Evolutionary conservation across 768 basidiomycete species (phyloP).

Genomic region (Hysterangium stoloniferum): DNA sequence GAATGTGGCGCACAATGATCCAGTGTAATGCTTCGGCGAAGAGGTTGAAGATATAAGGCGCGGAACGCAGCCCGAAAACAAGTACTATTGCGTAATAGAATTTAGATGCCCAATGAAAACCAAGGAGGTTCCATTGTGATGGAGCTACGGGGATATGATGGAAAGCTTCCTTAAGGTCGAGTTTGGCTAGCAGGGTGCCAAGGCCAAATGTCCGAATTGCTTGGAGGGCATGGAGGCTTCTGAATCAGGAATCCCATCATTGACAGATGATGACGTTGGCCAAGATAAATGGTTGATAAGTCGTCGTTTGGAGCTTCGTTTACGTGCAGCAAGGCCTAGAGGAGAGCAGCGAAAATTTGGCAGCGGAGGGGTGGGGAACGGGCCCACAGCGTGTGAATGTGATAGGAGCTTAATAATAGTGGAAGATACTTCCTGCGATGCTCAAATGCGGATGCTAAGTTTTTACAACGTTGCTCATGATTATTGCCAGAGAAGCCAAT

Average conservation of each 20-base stretch:
- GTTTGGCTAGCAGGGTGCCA: conserved; percentile 26
- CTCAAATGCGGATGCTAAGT: no score
- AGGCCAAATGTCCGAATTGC: no score
- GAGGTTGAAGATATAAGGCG: conserved; percentile 34
- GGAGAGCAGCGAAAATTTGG: conserved; percentile 18
- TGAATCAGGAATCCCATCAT: not conserved
- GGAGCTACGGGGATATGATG: conserved; percentile 27
- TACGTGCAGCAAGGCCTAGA: conserved; percentile 15
- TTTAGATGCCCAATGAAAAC: conserved; percentile 24
- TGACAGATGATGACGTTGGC: conserved; percentile 11
- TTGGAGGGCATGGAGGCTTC: not conserved
- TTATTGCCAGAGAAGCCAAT: conserved; percentile 1
- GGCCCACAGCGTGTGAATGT: conserved; percentile 13
- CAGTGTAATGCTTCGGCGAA: conserved; percentile 34
- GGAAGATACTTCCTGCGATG: no score
- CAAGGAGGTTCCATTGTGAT: conserved; percentile 27
- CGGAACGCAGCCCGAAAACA: conserved; percentile 26
- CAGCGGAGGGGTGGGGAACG: conserved; percentile 16
- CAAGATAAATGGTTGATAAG: conserved; percentile 19
- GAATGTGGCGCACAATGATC: conserved; percentile 30
- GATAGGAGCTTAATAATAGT: conserved; percentile 13
- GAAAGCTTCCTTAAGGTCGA: conserved; percentile 32
- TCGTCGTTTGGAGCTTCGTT: conserved; percentile 15
- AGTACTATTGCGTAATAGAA: conserved; percentile 27
- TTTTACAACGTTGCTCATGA: not conserved